Evolutionary conservation across 352 stramenopile species (phyloP).

Genomic region (Elongisporangium senticosum): DNA sequence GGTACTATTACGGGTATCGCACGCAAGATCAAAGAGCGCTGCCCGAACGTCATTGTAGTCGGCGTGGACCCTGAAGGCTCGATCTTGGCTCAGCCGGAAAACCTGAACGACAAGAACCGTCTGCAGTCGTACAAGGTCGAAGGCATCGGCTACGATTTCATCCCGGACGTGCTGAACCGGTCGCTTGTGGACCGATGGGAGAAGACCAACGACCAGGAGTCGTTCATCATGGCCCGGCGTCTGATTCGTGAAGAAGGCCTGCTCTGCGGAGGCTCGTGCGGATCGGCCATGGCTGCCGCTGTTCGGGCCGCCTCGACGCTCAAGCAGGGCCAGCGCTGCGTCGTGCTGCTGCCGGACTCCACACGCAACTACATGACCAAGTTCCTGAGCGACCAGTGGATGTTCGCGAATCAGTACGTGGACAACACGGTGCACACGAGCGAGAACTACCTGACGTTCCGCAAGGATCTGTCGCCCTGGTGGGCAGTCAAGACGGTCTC

Average conservation of each 20-base stretch:
- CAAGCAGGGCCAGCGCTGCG: constrained; percentile 85
- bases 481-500: constrained; percentile 88
- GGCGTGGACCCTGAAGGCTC: constrained; percentile 89
- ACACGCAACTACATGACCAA: constrained; percentile 98
- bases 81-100: constrained; percentile 90
- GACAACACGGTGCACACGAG: constrained; percentile 61
- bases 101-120: constrained; percentile 89
- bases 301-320: constrained; percentile 78
- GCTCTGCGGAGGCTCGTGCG: constrained; percentile 91
- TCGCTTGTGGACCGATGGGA: constrained; percentile 91
- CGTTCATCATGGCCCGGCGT: constrained; percentile 91
- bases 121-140: constrained; percentile 91
- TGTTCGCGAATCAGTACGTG: constrained; percentile 74
- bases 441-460: constrained; percentile 64
- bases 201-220: constrained; percentile 93
- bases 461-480: constrained; percentile 81
- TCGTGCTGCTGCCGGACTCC: constrained; percentile 93
- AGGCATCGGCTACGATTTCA: constrained; percentile 97
- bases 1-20: constrained; percentile 93
- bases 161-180: constrained; percentile 92
- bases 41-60: constrained; percentile 80
- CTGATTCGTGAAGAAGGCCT: constrained; percentile 94
- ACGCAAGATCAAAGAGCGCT: constrained; percentile 91
- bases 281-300: constrained; percentile 79
- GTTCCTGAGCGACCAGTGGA: constrained; percentile 94